Evolutionary conservation across 208 protist genomes (phyloP).

Genomic region (Zelonia costaricensis): DNA sequence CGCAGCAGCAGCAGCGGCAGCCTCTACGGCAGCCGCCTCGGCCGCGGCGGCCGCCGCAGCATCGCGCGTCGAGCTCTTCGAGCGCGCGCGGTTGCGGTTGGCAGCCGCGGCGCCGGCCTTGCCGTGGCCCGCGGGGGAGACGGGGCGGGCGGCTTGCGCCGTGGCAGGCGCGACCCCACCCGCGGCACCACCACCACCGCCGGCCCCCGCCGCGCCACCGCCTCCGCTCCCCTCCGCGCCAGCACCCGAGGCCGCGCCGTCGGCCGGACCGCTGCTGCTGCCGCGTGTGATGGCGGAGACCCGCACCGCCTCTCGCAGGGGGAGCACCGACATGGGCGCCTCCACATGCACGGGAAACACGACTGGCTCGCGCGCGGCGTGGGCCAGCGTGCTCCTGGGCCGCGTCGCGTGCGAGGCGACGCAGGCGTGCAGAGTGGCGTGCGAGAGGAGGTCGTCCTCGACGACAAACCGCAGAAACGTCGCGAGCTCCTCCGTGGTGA

Average conservation of each 20-base stretch:
- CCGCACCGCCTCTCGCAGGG: constrained; percentile 31
- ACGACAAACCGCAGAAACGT: constrained; percentile 55
- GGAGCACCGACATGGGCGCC: constrained; percentile 40
- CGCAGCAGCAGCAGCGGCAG: not conserved
- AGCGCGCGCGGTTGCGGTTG: not conserved
- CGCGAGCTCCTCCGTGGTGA: constrained; percentile 44
- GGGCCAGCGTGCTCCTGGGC: constrained; percentile 5
- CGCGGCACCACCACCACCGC: not conserved
- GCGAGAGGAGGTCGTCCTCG: constrained; percentile 47
- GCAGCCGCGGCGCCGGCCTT: not conserved
- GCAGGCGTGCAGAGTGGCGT: constrained; percentile 53
- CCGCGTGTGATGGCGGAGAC: constrained; percentile 2
- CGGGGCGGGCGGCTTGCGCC: not conserved
- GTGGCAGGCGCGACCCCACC: not conserved
- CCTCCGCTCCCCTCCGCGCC: constrained; percentile 1
- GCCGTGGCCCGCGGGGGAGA: not conserved
- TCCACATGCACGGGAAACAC: constrained; percentile 41
- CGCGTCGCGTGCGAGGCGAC: constrained; percentile 5
- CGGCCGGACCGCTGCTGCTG: not conserved
- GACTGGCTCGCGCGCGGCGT: constrained; percentile 11
- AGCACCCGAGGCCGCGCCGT: not conserved
- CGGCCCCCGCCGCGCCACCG: not conserved
- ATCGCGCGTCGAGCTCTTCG: not conserved
- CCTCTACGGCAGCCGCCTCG: constrained; percentile 2
- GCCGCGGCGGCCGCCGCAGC: not conserved